phyloP scores from a whole-genome alignment of 768 basidiomycete species.

The Tylopilus felleus region DNA sequence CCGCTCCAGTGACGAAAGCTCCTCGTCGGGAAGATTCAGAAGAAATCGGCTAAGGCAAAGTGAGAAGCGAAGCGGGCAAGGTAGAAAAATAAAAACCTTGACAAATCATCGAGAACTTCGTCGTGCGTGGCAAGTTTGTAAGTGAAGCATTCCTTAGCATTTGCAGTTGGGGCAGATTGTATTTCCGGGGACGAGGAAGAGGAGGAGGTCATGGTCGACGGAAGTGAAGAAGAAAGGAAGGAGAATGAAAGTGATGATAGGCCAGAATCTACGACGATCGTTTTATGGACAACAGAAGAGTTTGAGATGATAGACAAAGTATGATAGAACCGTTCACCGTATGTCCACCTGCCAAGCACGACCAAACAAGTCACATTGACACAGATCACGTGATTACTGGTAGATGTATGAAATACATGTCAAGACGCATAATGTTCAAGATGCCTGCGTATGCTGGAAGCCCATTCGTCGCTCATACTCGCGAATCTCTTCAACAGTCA shows the following conservation, averaged over 20 bases:
- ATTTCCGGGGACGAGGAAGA: constrained; percentile 80
- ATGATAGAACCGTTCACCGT: constrained; percentile 23
- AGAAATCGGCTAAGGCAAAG: constrained; percentile 75
- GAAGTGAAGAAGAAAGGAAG: constrained; percentile 26
- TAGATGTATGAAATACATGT: neutral
- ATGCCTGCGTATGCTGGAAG: constrained; percentile 42
- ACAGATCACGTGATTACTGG: constrained; percentile 15
- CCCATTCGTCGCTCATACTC: constrained; percentile 94
- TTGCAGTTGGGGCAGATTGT: constrained; percentile 42
- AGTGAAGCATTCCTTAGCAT: constrained; percentile 40
- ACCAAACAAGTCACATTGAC: constrained; percentile 23
- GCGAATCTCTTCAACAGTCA: constrained; percentile 79
- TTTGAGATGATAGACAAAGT: constrained; percentile 23
- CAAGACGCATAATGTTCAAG: constrained; percentile 14
- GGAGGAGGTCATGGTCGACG: constrained; percentile 62
- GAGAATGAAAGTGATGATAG: constrained; percentile 29
- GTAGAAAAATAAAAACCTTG: constrained; percentile 56
- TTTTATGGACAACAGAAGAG: constrained; percentile 32
- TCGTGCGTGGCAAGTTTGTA: constrained; percentile 77
- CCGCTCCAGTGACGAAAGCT: constrained; percentile 86
- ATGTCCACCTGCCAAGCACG: constrained; percentile 18
- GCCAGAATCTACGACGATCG: constrained; percentile 30
- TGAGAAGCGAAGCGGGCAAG: constrained; percentile 12
- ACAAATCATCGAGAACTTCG: constrained; percentile 87
- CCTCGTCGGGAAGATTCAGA: constrained; percentile 91